phyloP scores from a whole-genome alignment of 2,329 filamentous ascomycete genomes.

The Parastagonospora nodorum region DNA sequence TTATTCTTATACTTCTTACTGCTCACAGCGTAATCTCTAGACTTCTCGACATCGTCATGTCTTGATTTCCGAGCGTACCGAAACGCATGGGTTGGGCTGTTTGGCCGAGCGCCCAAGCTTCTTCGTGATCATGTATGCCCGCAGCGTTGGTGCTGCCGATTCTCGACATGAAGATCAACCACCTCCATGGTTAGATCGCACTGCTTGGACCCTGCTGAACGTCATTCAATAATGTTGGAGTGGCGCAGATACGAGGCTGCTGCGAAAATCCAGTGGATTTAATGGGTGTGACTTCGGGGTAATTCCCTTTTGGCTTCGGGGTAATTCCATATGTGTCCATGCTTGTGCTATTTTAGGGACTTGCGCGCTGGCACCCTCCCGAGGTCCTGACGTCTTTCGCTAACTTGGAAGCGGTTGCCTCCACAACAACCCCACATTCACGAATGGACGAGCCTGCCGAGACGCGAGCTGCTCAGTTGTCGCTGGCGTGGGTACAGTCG shows the following conservation, averaged over 20 bases:
- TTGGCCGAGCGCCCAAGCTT: not conserved
- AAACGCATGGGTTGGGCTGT: not conserved
- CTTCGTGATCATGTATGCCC: not conserved
- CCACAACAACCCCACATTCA: not conserved
- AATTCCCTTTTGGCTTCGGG: not conserved
- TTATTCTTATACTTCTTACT: not conserved
- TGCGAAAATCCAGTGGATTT: not conserved
- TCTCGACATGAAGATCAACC: not conserved
- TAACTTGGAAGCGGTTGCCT: too few relatives aligned
- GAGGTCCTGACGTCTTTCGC: too few relatives aligned
- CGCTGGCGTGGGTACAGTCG: not conserved
- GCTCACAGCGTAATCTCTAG: not conserved
- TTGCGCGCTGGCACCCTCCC: too few relatives aligned
- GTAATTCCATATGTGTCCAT: too few relatives aligned
- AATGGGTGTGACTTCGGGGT: not conserved
- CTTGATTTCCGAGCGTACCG: not conserved
- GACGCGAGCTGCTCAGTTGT: not conserved
- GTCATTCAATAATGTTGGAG: not conserved
- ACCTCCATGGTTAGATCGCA: not conserved
- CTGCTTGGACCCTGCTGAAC: not conserved
- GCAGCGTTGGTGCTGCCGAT: not conserved
- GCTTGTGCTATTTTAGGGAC: too few relatives aligned
- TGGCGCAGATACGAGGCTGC: not conserved
- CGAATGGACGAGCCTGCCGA: not conserved
- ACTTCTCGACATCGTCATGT: not conserved